Conservation (phyloP, 2,329 filamentous ascomycete genomes). For the Dactylellina parvicollis region DNA sequence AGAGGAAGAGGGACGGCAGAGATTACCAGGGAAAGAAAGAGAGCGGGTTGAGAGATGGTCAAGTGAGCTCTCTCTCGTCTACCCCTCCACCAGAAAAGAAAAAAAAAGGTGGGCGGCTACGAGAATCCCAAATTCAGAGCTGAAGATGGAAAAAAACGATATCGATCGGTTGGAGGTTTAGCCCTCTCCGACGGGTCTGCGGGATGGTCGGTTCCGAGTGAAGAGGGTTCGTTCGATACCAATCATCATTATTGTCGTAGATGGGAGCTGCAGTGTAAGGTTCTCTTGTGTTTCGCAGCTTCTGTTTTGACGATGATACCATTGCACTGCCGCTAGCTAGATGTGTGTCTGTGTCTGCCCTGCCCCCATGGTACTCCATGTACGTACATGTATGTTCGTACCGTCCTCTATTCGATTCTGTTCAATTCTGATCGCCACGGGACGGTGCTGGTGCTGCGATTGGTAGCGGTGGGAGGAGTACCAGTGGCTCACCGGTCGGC, state of each 20-base stretch:
- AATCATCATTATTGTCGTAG: constrained; percentile 24
- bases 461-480: constrained; percentile 3
- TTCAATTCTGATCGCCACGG: constrained; percentile 10
- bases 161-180: neutral
- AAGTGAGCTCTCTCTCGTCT: constrained; percentile 41
- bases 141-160: neutral
- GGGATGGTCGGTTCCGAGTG: neutral
- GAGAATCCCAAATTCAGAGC: neutral
- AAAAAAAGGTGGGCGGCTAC: constrained; percentile 22
- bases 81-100: constrained; percentile 37
- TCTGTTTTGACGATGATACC: constrained; percentile 30
- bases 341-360: neutral
- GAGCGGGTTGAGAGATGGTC: constrained; percentile 23
- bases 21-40: neutral
- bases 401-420: too few relatives aligned
- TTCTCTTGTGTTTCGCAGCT: constrained; percentile 4
- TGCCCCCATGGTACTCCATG: too few relatives aligned
- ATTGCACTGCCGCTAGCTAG: too few relatives aligned
- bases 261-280: constrained; percentile 41
- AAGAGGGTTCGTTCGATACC: constrained; percentile 33
- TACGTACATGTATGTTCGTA: too few relatives aligned
- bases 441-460: neutral
- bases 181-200: too few relatives aligned
- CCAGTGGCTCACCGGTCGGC: neutral
- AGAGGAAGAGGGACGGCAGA: constrained; percentile 18